Conservation (phyloP, 75 land plant species). For the Pseudotsuga menziesii region DNA sequence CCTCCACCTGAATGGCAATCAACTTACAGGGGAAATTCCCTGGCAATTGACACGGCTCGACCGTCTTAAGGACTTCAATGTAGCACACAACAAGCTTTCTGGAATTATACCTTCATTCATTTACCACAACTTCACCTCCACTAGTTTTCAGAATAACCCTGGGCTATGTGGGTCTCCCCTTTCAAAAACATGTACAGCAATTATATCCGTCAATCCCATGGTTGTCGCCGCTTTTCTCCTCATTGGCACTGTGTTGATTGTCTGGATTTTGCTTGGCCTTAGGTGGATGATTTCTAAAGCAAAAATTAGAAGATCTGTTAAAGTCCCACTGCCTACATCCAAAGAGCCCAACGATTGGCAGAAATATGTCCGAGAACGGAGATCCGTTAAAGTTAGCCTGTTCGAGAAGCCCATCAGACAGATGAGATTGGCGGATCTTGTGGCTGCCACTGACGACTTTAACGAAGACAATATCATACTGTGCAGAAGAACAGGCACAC, state of each 20-base stretch:
- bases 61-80: constrained; percentile 45
- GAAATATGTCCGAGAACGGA: background rate
- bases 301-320: background rate
- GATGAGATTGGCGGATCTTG: constrained; percentile 66
- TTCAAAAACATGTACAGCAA: background rate
- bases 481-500: constrained; percentile 62
- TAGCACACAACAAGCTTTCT: constrained; percentile 41
- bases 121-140: background rate
- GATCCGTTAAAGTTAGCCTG: constrained; percentile 40
- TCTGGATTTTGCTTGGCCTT: background rate
- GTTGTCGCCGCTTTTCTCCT: background rate
- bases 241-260: background rate
- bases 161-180: background rate
- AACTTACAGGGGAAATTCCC: constrained; percentile 57
- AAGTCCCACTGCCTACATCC: background rate
- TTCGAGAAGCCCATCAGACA: constrained; percentile 78
- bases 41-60: constrained; percentile 28
- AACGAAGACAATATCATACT: constrained; percentile 57
- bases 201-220: background rate
- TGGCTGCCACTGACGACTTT: constrained; percentile 76
- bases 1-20: constrained; percentile 56
- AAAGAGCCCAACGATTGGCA: background rate
- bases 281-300: background rate
- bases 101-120: constrained; percentile 50
- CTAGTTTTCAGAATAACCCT: background rate